phyloP scores from a whole-genome alignment of 2,329 filamentous ascomycete genomes.

The Phialemonium atrogriseum region DNA sequence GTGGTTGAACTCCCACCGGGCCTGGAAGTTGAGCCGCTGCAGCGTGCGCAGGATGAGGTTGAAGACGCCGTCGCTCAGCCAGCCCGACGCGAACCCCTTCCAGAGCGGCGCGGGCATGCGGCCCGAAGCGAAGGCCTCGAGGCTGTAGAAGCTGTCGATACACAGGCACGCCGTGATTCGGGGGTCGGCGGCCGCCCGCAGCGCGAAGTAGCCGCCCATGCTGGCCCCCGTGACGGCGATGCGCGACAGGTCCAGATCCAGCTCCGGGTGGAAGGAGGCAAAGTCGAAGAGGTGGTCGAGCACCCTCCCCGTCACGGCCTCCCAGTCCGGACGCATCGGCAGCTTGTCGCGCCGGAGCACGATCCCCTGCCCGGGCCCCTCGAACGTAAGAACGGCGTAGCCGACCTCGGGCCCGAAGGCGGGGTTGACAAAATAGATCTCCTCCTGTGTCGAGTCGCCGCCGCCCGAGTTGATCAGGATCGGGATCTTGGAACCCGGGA shows the following conservation, averaged over 20 bases:
- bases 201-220: constrained; percentile 22
- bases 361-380: constrained; percentile 37
- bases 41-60: too few species aligned
- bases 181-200: constrained; percentile 6
- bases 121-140: too few species aligned
- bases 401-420: constrained; percentile 20
- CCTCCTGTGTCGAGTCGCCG: constrained; percentile 28
- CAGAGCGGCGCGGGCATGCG: too few species aligned
- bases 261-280: constrained; percentile 9
- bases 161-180: constrained; percentile 9
- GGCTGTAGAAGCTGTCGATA: constrained; percentile 7
- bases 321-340: constrained; percentile 27
- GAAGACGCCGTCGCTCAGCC: too few species aligned
- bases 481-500: constrained; percentile 20
- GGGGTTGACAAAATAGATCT: constrained; percentile 26
- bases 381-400: constrained; percentile 35
- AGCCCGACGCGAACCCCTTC: too few species aligned
- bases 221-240: constrained; percentile 29
- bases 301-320: constrained; percentile 22
- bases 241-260: constrained; percentile 24
- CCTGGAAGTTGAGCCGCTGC: too few species aligned
- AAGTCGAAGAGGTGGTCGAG: constrained; percentile 20
- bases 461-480: constrained; percentile 27
- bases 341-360: constrained; percentile 19
- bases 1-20: too few species aligned